Percentiles rank a stretch among this genome's conserved stretches.
Conservation (phyloP, 2,329 filamentous ascomycete genomes). For the Colletotrichum simmondsii region DNA sequence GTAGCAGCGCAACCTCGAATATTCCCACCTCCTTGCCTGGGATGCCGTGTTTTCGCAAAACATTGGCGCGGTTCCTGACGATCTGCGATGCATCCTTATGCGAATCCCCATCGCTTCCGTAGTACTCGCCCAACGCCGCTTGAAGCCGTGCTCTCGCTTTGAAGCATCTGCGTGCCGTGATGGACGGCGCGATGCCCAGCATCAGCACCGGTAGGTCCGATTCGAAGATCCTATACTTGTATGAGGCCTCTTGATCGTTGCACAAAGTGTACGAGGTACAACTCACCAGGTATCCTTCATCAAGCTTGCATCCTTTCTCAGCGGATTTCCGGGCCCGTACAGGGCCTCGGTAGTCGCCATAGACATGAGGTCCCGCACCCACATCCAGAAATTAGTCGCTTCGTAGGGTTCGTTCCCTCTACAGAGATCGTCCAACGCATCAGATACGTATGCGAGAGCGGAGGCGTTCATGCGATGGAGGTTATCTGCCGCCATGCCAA, state of each 20-base stretch:
- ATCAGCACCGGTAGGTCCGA: constrained; percentile 12
- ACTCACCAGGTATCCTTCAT: constrained; percentile 46
- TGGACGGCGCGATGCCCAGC: constrained; percentile 43
- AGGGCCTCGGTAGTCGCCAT: constrained; percentile 51
- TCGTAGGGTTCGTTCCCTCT: constrained; percentile 1
- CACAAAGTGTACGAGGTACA: too few relatives aligned
- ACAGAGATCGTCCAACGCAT: constrained; percentile 38
- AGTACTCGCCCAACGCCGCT: constrained; percentile 43
- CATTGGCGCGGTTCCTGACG: constrained; percentile 42
- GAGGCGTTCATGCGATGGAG: constrained; percentile 26
- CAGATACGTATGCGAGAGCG: constrained; percentile 19
- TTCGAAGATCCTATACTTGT: constrained; percentile 2
- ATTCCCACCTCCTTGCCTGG: constrained; percentile 40
- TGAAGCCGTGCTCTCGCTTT: constrained; percentile 40
- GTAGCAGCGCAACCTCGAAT: constrained; percentile 43
- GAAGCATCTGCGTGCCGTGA: constrained; percentile 44
- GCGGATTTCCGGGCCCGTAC: constrained; percentile 55
- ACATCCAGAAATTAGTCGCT: constrained; percentile 48
- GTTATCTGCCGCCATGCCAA: constrained; percentile 1
- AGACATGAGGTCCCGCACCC: constrained; percentile 50
- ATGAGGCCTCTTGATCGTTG: not conserved
- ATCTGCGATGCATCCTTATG: constrained; percentile 40
- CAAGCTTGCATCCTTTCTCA: constrained; percentile 44
- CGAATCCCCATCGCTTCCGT: constrained; percentile 40
- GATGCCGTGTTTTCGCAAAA: constrained; percentile 43